These are phyloP conservation scores for Typha latifolia DNA, from an alignment of 176 grass and related monocot species.

Conservation along the genomic window DNA sequence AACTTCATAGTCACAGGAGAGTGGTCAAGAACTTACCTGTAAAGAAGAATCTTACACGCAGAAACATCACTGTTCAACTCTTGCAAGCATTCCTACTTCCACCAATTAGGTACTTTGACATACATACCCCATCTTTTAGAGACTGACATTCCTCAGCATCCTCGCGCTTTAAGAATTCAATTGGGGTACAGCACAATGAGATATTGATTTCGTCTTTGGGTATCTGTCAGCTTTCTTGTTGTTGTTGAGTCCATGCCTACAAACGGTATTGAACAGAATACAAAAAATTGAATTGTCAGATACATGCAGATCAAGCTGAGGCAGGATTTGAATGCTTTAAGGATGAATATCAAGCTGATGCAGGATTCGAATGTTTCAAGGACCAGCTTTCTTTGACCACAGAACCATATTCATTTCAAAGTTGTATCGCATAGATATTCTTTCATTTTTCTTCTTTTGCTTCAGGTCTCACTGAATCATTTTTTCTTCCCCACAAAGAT, in stretches of 20 bases:
- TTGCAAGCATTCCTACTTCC: conserved; percentile 8
- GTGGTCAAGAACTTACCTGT: conserved; percentile 10
- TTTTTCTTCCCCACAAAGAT: conserved; percentile 87
- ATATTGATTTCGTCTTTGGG: conserved; percentile 6
- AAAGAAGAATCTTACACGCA: conserved; percentile 25
- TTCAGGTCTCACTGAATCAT: conserved; percentile 80
- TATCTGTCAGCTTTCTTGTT: conserved; percentile 21
- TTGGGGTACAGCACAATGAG: conserved; percentile 7
- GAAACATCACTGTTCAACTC: conserved; percentile 28
- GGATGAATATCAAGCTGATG: too few species aligned
- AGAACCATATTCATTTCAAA: conserved; percentile 1
- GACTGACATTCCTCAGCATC: conserved; percentile 14
- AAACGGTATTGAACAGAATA: not conserved
- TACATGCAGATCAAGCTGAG: not conserved
- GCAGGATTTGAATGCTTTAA: too few species aligned
- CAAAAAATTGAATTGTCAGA: not conserved
- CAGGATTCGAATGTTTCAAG: too few species aligned
- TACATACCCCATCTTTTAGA: conserved; percentile 9
- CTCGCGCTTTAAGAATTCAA: conserved; percentile 15
- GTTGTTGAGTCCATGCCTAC: conserved; percentile 29
- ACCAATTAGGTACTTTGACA: conserved; percentile 3
- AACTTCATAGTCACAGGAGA: not conserved
- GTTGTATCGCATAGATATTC: not conserved
- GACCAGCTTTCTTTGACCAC: not conserved
- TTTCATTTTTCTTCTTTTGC: conserved; percentile 9